Conservation (phyloP, 768 basidiomycete genomes). For the Nidularia sp. region DNA sequence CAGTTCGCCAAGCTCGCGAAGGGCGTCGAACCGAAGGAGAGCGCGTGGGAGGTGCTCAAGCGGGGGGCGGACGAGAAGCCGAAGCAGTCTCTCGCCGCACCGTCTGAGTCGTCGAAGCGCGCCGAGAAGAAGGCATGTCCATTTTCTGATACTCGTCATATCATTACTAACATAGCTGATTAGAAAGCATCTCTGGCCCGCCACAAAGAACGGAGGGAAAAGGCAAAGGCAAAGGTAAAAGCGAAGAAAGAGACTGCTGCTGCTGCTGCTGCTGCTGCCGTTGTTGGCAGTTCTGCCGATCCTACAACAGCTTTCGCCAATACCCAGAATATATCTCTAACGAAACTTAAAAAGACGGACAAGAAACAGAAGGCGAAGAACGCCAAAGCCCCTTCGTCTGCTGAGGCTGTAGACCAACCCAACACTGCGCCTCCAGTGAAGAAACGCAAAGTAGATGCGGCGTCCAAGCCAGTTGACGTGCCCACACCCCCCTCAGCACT, state of each 20-base stretch:
- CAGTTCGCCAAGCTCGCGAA: constrained; percentile 41
- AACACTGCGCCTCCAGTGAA: neutral
- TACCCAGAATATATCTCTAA: too few species aligned
- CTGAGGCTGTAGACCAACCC: too few species aligned
- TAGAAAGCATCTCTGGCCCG: constrained; percentile 38
- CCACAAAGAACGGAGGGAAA: constrained; percentile 32
- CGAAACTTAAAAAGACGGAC: too few species aligned
- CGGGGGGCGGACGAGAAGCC: constrained; percentile 19
- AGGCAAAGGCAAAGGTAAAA: constrained; percentile 41
- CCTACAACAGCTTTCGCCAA: too few species aligned
- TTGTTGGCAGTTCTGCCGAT: neutral
- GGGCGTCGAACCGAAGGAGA: constrained; percentile 33
- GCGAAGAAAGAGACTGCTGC: constrained; percentile 20
- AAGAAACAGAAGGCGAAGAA: too few species aligned
- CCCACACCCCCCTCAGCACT: neutral
- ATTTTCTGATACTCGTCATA: neutral
- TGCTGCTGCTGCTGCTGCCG: neutral
- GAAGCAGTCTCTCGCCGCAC: constrained; percentile 12
- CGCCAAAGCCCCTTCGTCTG: too few species aligned
- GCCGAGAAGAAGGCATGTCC: constrained; percentile 55
- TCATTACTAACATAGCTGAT: neutral
- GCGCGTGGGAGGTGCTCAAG: constrained; percentile 43
- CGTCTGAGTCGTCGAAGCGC: constrained; percentile 45
- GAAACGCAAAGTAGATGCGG: constrained; percentile 5
- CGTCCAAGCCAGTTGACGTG: neutral